Base-by-base conservation (phyloP, 306 rosid genomes). In the Coriaria nepalensis region DNA sequence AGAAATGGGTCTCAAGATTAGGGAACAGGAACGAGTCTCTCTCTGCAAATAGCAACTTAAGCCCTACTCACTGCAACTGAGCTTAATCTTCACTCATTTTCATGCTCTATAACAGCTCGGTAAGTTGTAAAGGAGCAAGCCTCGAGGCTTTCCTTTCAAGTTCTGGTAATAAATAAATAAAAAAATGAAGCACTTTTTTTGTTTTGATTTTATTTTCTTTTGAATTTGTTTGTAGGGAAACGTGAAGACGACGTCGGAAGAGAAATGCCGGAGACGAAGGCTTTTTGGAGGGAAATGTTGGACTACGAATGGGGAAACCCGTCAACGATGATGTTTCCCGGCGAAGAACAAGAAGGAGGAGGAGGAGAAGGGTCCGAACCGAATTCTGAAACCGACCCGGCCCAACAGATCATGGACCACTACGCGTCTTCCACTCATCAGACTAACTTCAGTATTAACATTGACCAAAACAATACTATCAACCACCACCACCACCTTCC, bases 231-330 rank as follows among this genome's bases (percentile, higher is more conserved):
- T 20, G 29, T 20, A 20, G 29, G 29, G 29, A 20, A 20, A 20
- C 29, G 29, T 3, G 2, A 20, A 20, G 10, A 44, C 49, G 9
- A 7, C 34, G 39, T 33, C 39, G 35, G 32, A 46, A 20, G 29
- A 20, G 1, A 20, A 20, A 20, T 20, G 29, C 29, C 29, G 3
- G 29, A 20, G 29, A 20, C 2, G 29, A 20, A 20, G 29, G 29
- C 29, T 20, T 20, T 20, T 20, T 20, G 29, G 29, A 15, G 29
- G 58, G 43, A 68, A 32, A 88, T 88, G 97, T 65, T 84, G 76
- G 95, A 84, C 55, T 88, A 88, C 60, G 95, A 78, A 68, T 88
- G 97, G 97, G 93, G 86, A 7, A 81, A 74, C 70, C 78, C 95
- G 2, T 62, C 86, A 4, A 49, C 68, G 10, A 76, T 88, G 37